Evolutionary conservation across 1,139 yeast species (phyloP), one percentile per base, ranked within the genome.

Genomic region (Geotrichum fermentans): DNA sequence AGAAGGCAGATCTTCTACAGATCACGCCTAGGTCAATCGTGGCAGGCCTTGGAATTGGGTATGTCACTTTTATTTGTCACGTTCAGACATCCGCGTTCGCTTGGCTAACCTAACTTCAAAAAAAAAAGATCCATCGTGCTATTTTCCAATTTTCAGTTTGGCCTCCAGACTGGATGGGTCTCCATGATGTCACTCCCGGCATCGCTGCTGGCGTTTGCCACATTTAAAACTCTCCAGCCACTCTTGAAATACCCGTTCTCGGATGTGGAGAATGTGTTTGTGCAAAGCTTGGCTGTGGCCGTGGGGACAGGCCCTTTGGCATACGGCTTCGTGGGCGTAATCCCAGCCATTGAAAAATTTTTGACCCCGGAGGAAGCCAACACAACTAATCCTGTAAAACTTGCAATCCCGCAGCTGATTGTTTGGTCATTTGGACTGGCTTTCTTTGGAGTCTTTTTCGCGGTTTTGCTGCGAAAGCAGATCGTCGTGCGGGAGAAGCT

Each of bases 181-280:
- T 88, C 96, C 7, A 92, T 92, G 98, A 92, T 92, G 98, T 85
- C 96, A n/a, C 71, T 92, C 50, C 97, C 98, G 0, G 84, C 96
- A 5, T 96, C 97, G 5, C 68, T 92, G 46, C 67, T 92, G 20
- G 97, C 95, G 0, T 90, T 80, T 66, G 86, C 96, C 0, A 70
- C 84, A 21, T 92, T 90, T 69, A 83, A 80, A 57, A 58, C 58
- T 1, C 42, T 78, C 2, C 73, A 78, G 47, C 54, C 67, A 40
- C 56, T 75, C 72, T 36, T 78, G 60, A 58, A 70, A 64, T 50
- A 61, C 28, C 73, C 75, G 7, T 87, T 92, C 63, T 78, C 95
- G 0, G 96, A 89, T 55, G 96, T 87, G 14, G 97, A 92, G 63
- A 90, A 89, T 61, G 97, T 92, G 4, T 88, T 80, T 63, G 83